phyloP scores from a whole-genome alignment of 2,329 filamentous ascomycete genomes.

The Fusarium musae region DNA sequence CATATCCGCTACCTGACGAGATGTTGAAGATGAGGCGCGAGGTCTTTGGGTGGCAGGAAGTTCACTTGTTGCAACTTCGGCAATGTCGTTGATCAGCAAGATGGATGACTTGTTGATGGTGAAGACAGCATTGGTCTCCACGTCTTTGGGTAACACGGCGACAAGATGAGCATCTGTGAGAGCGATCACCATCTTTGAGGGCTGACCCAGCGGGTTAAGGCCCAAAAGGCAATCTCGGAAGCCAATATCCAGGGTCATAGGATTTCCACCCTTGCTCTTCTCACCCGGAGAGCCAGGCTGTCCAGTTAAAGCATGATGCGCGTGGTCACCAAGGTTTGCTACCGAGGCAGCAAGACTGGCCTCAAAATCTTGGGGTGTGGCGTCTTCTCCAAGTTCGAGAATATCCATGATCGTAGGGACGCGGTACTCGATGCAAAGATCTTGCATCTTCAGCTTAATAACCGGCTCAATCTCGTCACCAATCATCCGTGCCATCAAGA shows the following conservation, averaged over 20 bases:
- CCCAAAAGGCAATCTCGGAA: conserved; percentile 85
- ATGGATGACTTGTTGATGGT: conserved; percentile 84
- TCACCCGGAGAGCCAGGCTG: conserved; percentile 42
- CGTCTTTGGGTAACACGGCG: conserved; percentile 73
- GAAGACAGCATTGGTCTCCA: conserved; percentile 70
- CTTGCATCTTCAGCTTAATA: conserved; percentile 87
- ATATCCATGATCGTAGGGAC: conserved; percentile 85
- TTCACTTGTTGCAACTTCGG: conserved; percentile 41
- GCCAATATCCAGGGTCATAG: conserved; percentile 76
- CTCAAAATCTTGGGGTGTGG: conserved; percentile 78
- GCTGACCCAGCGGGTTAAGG: conserved; percentile 79
- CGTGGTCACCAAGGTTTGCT: conserved; percentile 76
- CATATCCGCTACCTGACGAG: conserved; percentile 65
- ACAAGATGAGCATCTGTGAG: conserved; percentile 80
- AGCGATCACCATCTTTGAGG: conserved; percentile 81
- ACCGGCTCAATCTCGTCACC: conserved; percentile 94
- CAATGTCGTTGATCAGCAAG: conserved; percentile 81
- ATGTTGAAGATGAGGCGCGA: conserved; percentile 51
- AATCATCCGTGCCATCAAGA: conserved; percentile 89
- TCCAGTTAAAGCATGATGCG: conserved; percentile 59
- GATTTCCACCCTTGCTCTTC: conserved; percentile 57
- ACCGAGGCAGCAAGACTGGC: conserved; percentile 82
- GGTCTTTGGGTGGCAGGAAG: conserved; percentile 30
- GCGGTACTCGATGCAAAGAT: conserved; percentile 87
- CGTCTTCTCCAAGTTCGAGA: conserved; percentile 74